Percentiles rank a stretch among this genome's conserved stretches.
Evolutionary conservation across 768 basidiomycete genomes (phyloP).

Genomic region (Epithele typhae): DNA sequence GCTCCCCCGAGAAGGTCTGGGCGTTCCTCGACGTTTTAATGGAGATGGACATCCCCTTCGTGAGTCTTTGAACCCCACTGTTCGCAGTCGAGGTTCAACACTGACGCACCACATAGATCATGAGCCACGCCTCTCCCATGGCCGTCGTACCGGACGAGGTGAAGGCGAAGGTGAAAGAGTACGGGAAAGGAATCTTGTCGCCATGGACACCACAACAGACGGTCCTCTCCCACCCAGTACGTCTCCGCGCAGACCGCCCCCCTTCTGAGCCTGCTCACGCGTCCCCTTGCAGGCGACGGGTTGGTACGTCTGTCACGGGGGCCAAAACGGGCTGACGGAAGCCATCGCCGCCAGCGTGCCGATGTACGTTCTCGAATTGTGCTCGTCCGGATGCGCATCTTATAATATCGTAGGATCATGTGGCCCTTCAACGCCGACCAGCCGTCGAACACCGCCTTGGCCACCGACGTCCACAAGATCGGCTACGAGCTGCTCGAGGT

Average conservation of each 20-base stretch:
- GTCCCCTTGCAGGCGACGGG: slow-evolving; percentile 17
- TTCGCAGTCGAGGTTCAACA: neutral
- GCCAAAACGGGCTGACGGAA: slow-evolving; percentile 22
- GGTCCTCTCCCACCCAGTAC: slow-evolving; percentile 21
- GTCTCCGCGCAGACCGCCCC: neutral
- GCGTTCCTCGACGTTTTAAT: slow-evolving; percentile 19
- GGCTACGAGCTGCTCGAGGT: slow-evolving; percentile 27
- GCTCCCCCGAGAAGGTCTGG: slow-evolving; percentile 15
- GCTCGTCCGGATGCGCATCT: neutral
- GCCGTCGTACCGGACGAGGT: slow-evolving; percentile 16
- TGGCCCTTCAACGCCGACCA: slow-evolving; percentile 26
- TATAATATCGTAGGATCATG: slow-evolving; percentile 17
- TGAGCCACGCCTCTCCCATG: slow-evolving; percentile 15
- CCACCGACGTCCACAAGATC: slow-evolving; percentile 19
- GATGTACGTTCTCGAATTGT: slow-evolving; percentile 1
- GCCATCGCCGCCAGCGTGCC: slow-evolving; percentile 18
- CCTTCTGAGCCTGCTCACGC: too few relatives aligned
- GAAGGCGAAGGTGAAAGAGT: slow-evolving; percentile 9
- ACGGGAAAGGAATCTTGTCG: slow-evolving; percentile 18
- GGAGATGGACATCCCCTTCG: slow-evolving; percentile 21
- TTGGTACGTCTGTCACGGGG: slow-evolving; percentile 25
- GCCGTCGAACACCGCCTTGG: slow-evolving; percentile 17
- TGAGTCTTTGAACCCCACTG: slow-evolving; percentile 5
- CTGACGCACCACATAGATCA: slow-evolving; percentile 8
- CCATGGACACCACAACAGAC: slow-evolving; percentile 24